phyloP scores from a whole-genome alignment of 1,284 basidiomycete genomes.

The Mycena sp. region DNA sequence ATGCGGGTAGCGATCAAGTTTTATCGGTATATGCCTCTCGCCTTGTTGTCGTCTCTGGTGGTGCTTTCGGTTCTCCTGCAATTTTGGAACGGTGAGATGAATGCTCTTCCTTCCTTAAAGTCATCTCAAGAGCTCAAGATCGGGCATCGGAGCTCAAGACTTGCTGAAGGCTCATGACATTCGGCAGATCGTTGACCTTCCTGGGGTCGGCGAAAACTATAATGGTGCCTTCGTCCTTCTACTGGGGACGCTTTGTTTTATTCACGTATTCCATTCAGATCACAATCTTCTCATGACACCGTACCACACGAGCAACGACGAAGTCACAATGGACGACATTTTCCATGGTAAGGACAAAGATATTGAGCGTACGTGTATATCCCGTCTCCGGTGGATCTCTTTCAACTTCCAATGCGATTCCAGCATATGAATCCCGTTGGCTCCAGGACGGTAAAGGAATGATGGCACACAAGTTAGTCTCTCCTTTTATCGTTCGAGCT shows the following conservation, averaged over 20 bases:
- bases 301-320: slow-evolving; percentile 50
- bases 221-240: slow-evolving; percentile 47
- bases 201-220: slow-evolving; percentile 66
- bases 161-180: slow-evolving; percentile 54
- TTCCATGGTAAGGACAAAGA: slow-evolving; percentile 47
- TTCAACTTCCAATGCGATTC: not conserved
- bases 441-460: slow-evolving; percentile 53
- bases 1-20: slow-evolving; percentile 34
- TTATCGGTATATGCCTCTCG: slow-evolving; percentile 50
- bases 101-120: not conserved
- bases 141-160: slow-evolving; percentile 55
- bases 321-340: slow-evolving; percentile 55
- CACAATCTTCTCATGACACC: slow-evolving; percentile 50
- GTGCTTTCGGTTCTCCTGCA: slow-evolving; percentile 63
- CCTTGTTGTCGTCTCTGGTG: slow-evolving; percentile 59
- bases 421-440: slow-evolving; percentile 56
- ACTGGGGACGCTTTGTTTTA: not conserved
- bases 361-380: slow-evolving; percentile 25
- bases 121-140: slow-evolving; percentile 35
- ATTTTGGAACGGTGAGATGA: slow-evolving; percentile 55
- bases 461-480: slow-evolving; percentile 63
- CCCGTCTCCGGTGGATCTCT: not conserved
- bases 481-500: too few relatives aligned
- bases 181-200: slow-evolving; percentile 55
- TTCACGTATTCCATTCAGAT: slow-evolving; percentile 49